Percentiles rank a stretch among this genome's conserved stretches.
phyloP scores from a whole-genome alignment of 768 basidiomycete species.

The Leucocoprinus sp. region DNA sequence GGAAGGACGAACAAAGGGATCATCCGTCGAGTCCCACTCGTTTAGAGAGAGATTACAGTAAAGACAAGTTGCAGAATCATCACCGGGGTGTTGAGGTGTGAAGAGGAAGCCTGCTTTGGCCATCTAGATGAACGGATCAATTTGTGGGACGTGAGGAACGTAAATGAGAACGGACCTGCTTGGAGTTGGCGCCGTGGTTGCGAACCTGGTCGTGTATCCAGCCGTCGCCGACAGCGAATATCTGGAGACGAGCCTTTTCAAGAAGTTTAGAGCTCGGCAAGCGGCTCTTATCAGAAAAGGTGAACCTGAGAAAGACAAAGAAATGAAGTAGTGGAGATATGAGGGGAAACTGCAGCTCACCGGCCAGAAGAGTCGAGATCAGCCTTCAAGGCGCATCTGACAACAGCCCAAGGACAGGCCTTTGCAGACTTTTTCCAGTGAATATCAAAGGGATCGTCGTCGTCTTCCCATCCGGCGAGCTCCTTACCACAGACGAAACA shows the following conservation, averaged over 20 bases:
- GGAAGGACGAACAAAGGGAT: slow-evolving; percentile 65
- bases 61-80: slow-evolving; percentile 80
- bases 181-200: slow-evolving; percentile 63
- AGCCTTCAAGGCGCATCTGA: slow-evolving; percentile 58
- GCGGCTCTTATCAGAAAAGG: slow-evolving; percentile 49
- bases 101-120: slow-evolving; percentile 84
- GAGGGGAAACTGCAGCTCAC: slow-evolving; percentile 30
- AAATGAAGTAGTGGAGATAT: background rate
- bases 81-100: slow-evolving; percentile 55
- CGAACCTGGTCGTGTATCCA: slow-evolving; percentile 65
- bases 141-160: background rate
- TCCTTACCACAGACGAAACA: slow-evolving; percentile 84
- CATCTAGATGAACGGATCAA: slow-evolving; percentile 45
- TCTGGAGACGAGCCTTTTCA: slow-evolving; percentile 65
- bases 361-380: slow-evolving; percentile 51
- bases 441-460: slow-evolving; percentile 81
- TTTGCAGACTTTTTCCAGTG: slow-evolving; percentile 64
- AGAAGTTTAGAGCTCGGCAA: slow-evolving; percentile 60
- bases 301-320: slow-evolving; percentile 36
- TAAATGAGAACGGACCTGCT: slow-evolving; percentile 39
- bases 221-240: slow-evolving; percentile 44
- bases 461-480: slow-evolving; percentile 75
- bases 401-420: slow-evolving; percentile 72
- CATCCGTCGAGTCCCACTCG: slow-evolving; percentile 84
- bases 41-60: slow-evolving; percentile 76